Evolutionary conservation across 768 basidiomycete species (phyloP).

Genomic region (Mrakia frigida): DNA sequence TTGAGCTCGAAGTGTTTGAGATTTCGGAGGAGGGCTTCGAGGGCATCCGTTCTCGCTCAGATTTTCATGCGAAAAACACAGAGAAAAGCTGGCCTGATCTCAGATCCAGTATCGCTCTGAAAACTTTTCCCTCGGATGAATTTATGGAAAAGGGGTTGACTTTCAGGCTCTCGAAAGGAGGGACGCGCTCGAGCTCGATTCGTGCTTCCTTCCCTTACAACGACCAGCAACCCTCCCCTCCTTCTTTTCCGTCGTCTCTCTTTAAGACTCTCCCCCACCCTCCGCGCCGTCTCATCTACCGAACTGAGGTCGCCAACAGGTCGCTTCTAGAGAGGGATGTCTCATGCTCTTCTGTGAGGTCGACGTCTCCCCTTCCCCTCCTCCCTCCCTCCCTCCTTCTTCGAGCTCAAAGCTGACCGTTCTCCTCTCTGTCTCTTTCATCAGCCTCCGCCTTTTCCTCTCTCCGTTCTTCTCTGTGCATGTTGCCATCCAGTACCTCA

Average conservation of each 20-base stretch:
- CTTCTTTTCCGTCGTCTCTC: neutral
- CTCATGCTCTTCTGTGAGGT: conserved; percentile 18
- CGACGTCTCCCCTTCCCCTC: neutral
- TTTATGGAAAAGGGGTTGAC: no score
- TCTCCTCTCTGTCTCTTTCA: conserved; percentile 35
- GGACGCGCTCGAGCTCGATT: no score
- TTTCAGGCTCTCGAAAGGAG: no score
- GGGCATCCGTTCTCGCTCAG: no score
- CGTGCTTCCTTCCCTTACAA: no score
- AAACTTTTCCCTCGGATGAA: no score
- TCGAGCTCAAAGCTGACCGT: neutral
- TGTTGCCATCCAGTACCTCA: conserved; percentile 83
- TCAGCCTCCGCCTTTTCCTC: conserved; percentile 83
- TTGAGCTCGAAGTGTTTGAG: no score
- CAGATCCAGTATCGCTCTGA: no score
- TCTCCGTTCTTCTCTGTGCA: conserved; percentile 92
- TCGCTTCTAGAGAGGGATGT: neutral
- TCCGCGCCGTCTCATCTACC: neutral
- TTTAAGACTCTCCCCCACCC: neutral
- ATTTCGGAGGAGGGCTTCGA: no score
- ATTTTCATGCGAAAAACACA: no score
- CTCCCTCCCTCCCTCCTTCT: neutral
- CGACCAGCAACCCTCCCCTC: neutral
- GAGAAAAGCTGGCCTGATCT: no score
- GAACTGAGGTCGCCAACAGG: neutral